These are phyloP conservation scores for Linnemannia hyalina DNA, from an alignment of 192 early-diverging fungal species.

Conservation along the genomic window DNA sequence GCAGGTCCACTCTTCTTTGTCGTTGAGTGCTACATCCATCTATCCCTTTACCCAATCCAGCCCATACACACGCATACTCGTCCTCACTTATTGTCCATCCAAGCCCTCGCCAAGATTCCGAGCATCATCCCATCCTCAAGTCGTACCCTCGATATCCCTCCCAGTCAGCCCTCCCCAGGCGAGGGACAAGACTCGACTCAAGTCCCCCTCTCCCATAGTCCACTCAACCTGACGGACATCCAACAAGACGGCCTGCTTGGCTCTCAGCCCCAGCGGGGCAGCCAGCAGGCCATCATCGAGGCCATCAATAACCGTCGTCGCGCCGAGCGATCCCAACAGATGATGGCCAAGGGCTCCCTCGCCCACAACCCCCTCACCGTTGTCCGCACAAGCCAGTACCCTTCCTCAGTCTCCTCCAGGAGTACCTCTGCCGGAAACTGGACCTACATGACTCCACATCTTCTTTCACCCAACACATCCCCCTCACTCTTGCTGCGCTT, in stretches of 20 bases:
- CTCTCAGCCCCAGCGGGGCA: constrained; percentile 24
- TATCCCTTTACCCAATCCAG: background rate
- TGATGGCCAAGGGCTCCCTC: constrained; percentile 18
- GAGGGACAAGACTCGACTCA: background rate
- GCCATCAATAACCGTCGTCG: constrained; percentile 31
- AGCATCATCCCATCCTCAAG: constrained; percentile 1
- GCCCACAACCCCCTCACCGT: background rate
- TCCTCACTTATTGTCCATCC: background rate
- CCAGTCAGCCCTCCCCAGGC: background rate
- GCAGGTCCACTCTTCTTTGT: background rate
- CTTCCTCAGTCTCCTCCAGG: background rate
- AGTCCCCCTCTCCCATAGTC: background rate
- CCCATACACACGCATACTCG: background rate
- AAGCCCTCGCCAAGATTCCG: constrained; percentile 6
- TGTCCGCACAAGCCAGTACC: constrained; percentile 5
- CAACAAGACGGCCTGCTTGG: constrained; percentile 29
- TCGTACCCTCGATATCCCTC: constrained; percentile 22
- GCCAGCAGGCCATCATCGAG: constrained; percentile 43
- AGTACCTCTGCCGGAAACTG: background rate
- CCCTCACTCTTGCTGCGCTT: background rate
- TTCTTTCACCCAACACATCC: background rate
- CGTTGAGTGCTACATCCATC: background rate
- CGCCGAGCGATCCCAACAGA: constrained; percentile 33
- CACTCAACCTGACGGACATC: constrained; percentile 34
- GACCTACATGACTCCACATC: background rate